phyloP scores from a whole-genome alignment of 1,284 basidiomycete genomes.

The Austroboletus rostrupii region DNA sequence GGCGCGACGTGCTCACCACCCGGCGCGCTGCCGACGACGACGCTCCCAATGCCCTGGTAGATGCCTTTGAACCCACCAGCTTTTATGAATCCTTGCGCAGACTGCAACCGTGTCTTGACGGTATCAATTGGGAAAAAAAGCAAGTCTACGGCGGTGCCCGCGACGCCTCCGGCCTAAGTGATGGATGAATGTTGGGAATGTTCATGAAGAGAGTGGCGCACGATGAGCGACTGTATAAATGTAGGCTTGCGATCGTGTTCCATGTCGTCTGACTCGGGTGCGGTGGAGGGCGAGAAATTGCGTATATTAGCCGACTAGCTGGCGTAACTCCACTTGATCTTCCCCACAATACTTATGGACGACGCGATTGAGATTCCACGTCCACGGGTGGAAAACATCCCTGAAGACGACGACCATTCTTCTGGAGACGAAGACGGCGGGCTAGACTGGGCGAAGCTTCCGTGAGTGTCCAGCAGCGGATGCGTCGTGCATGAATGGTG shows the following conservation, averaged over 20 bases:
- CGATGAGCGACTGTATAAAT: slow-evolving; percentile 35
- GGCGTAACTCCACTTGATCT: no score
- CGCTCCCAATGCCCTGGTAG: slow-evolving; percentile 93
- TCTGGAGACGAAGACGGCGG: slow-evolving; percentile 57
- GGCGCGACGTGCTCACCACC: slow-evolving; percentile 62
- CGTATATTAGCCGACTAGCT: no score
- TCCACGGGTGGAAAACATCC: slow-evolving; percentile 17
- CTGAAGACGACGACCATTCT: slow-evolving; percentile 30
- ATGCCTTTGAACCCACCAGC: slow-evolving; percentile 91
- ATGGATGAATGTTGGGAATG: slow-evolving; percentile 9
- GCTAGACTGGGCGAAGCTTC: slow-evolving; percentile 58
- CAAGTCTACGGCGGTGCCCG: slow-evolving; percentile 89
- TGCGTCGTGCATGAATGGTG: background rate
- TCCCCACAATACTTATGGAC: slow-evolving; percentile 36
- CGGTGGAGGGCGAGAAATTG: no score
- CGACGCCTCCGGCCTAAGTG: slow-evolving; percentile 76
- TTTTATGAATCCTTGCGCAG: slow-evolving; percentile 78
- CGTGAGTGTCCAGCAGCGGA: slow-evolving; percentile 22
- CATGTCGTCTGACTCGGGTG: slow-evolving; percentile 17
- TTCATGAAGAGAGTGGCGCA: slow-evolving; percentile 22
- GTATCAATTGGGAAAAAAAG: slow-evolving; percentile 97
- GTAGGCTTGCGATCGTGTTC: slow-evolving; percentile 30
- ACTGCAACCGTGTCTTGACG: slow-evolving; percentile 92
- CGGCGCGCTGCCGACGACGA: slow-evolving; percentile 92
- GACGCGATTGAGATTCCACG: slow-evolving; percentile 44